Base-by-base conservation (phyloP, 345 rosid species). In the Theobroma cacao region DNA sequence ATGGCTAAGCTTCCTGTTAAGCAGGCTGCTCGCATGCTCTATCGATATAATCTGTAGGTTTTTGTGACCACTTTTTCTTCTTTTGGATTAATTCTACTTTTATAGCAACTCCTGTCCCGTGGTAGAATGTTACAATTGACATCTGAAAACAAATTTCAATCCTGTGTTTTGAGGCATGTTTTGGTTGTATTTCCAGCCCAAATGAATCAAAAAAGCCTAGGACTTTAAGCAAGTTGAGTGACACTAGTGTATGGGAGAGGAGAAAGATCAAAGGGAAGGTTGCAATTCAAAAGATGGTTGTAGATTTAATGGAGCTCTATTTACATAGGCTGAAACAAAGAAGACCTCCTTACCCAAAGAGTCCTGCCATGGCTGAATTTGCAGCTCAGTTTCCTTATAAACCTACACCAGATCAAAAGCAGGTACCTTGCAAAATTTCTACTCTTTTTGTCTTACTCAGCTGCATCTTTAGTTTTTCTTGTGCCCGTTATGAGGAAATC, bases 221-320 rank as follows among this genome's bases (percentile, higher is more conserved):
- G 74, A 66, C 95, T 36, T 85, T 95, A 87, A 95, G 98, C 90
- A 94, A 93, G 72, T 85, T 95, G 85, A 90, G 78, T 80, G 98
- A 95, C 77, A 90, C 93, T 53, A 89, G 87, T 65, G 86, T 82
- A 40, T 95, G 98, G 99, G 94, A 93, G 84, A 92, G 85, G 86
- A 90, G 94, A 84, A 95, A 95, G 92, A 91, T 90, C 14, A 95
- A 95, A 83, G 98, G 99, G 40, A 95, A 90, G 85, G 93, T 95
- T 76, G 97, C 98, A 1, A 92, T 95, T 74, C 99, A 95, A 86
- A 95, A 92, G 84, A 95, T 95, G 99, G 97, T 93, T 68, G 98
- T 95, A 73, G 97, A 93, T 88, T 86, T 95, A 82, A 93, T 93
- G 99, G 99, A 95, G 87, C 86, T 95, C 30, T 95, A 95, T 86